Conservation (phyloP, 2,329 filamentous ascomycete genomes). For the Cladosporium sphaerospermum region DNA sequence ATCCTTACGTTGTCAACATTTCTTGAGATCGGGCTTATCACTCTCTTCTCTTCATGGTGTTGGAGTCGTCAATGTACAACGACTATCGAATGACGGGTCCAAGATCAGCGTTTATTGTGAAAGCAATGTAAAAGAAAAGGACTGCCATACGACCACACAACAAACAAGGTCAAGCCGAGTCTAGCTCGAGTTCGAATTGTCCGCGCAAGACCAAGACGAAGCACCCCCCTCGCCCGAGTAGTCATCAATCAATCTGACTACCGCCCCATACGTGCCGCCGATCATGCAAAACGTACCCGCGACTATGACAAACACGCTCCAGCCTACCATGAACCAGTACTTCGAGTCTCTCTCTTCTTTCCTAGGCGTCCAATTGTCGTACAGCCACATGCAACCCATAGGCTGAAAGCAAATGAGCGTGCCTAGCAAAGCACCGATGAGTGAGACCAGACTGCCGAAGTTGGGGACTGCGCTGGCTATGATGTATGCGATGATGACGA, state of each 20-base stretch:
- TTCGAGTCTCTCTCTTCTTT: constrained; percentile 14
- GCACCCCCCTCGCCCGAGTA: background rate
- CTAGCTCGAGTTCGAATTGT: constrained; percentile 5
- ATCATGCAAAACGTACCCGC: constrained; percentile 39
- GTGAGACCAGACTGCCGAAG: constrained; percentile 21
- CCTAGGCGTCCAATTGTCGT: constrained; percentile 35
- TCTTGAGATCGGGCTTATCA: too few species aligned
- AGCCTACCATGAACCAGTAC: constrained; percentile 19
- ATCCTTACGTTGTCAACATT: too few species aligned
- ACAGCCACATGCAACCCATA: constrained; percentile 40
- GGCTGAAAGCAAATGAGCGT: constrained; percentile 23
- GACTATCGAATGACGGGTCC: too few species aligned
- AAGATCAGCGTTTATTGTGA: too few species aligned
- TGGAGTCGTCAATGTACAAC: too few species aligned
- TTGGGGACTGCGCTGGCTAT: constrained; percentile 24
- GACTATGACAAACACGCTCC: constrained; percentile 31
- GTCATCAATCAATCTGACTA: constrained; percentile 24
- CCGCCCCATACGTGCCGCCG: constrained; percentile 40
- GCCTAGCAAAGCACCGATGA: constrained; percentile 24
- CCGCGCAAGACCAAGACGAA: constrained; percentile 1
- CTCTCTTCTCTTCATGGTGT: too few species aligned
- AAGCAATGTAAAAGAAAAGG: too few species aligned
- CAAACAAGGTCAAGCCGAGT: too few species aligned
- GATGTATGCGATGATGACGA: constrained; percentile 21
- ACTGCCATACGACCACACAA: too few species aligned